Conservation (phyloP, 2,329 filamentous ascomycete genomes). For the Alternaria tenuissima region DNA sequence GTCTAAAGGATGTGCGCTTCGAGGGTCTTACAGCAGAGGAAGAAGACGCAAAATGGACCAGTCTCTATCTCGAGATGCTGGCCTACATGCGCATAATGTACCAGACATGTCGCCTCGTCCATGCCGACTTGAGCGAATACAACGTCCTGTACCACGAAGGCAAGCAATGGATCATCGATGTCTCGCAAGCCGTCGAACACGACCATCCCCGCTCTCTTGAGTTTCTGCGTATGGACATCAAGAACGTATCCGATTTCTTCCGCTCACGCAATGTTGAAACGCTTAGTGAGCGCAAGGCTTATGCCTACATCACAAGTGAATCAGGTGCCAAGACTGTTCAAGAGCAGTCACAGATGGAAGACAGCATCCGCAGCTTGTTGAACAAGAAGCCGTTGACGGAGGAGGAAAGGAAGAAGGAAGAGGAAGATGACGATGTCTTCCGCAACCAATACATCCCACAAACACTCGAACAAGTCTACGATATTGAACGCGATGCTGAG, state of each 20-base stretch:
- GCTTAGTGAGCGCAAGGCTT: conserved; percentile 79
- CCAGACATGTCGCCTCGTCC: conserved; percentile 88
- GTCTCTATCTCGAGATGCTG: conserved; percentile 82
- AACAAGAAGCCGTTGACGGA: conserved; percentile 59
- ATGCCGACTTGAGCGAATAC: conserved; percentile 98
- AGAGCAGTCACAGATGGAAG: conserved; percentile 68
- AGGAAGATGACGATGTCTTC: conserved; percentile 91
- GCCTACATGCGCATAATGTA: conserved; percentile 93
- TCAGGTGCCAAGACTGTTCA: conserved; percentile 62
- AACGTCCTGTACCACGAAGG: conserved; percentile 90
- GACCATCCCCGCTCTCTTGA: conserved; percentile 92
- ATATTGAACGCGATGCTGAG: conserved; percentile 89
- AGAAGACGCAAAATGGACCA: conserved; percentile 74
- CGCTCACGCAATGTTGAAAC: conserved; percentile 82
- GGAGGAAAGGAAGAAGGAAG: conserved; percentile 64
- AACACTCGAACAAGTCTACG: conserved; percentile 94
- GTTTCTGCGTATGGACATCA: conserved; percentile 97
- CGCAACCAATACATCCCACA: conserved; percentile 96
- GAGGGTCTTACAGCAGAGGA: conserved; percentile 65
- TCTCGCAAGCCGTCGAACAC: conserved; percentile 96
- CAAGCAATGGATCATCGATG: conserved; percentile 92
- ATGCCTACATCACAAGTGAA: conserved; percentile 78
- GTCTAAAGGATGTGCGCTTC: conserved; percentile 85
- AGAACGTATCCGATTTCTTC: conserved; percentile 96
- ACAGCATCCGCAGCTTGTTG: conserved; percentile 73